Conservation (phyloP, 2,329 filamentous ascomycete species). For the Penicillium sumatraense region DNA sequence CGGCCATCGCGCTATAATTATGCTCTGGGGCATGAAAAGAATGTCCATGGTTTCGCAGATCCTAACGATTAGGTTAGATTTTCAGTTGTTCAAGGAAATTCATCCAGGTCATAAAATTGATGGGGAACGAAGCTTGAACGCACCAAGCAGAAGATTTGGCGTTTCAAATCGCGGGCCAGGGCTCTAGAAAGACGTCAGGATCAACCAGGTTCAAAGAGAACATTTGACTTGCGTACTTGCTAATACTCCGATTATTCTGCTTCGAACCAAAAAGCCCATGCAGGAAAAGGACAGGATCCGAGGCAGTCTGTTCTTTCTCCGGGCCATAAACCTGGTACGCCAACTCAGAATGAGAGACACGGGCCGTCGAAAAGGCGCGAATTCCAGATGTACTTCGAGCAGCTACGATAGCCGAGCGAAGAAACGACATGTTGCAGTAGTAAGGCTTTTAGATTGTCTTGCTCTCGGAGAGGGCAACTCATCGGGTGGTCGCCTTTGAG, state of each 20-base stretch:
- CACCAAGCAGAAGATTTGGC: constrained; percentile 81
- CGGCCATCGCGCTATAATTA: constrained; percentile 80
- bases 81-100: too few species aligned
- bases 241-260: constrained; percentile 91
- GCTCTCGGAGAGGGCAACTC: constrained; percentile 7
- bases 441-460: not conserved
- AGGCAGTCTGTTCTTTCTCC: constrained; percentile 34
- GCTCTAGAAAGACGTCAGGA: constrained; percentile 51
- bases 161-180: constrained; percentile 77
- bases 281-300: constrained; percentile 78
- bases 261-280: constrained; percentile 95
- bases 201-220: not conserved
- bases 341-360: constrained; percentile 33
- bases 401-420: constrained; percentile 8
- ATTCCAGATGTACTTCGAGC: constrained; percentile 16
- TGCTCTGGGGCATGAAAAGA: constrained; percentile 78
- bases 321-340: constrained; percentile 43
- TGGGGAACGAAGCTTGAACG: constrained; percentile 31
- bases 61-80: constrained; percentile 59
- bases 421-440: constrained; percentile 15
- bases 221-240: constrained; percentile 69
- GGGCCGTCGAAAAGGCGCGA: constrained; percentile 39
- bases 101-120: not conserved
- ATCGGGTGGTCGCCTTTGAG: not conserved
- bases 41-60: constrained; percentile 91